Base-by-base conservation (phyloP, 768 basidiomycete genomes). In the Pulveroboletus sp. region DNA sequence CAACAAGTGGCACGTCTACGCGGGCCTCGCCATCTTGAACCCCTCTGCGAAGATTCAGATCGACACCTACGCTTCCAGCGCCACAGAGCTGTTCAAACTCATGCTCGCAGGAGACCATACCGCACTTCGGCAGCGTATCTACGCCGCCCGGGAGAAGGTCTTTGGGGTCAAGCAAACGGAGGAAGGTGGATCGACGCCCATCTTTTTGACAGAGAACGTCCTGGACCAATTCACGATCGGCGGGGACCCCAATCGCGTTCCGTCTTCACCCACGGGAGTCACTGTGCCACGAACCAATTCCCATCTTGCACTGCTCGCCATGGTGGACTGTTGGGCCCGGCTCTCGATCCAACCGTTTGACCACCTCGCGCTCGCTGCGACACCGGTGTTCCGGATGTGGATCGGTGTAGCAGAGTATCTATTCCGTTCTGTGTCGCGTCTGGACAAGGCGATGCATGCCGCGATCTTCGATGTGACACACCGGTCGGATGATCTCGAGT, bases 1-100 rank as follows among this genome's bases (percentile, higher is more conserved):
- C 37, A 96, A 93, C 68, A 87, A 93, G 53, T 99, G 93, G 93
- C 95, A 99, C 70, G 95, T 99, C 63, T 99, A 99, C 66, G 95
- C 95, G 13, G 95, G 96, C 2, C 80, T 99, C n/a, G 95, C 95
- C 1, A 91, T 98, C 64, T 80, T 99, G 54, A 98, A 99, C 68
- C 95, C 96, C 5, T 84, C 79, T 11, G 96, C 96, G 0, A 80
- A 80, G 35, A 67, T 76, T 2, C 95, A 97, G 65, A 97, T 99
- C 56, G 79, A 96, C 58, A 92, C 95, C 57, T 99, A 85, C 63
- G 85, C 95, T 4, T 79, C 80, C 50, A 87, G 85, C 60, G 82
- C 83, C 8, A 89, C 88, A 3, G 93, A 92, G 49, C 76, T 98
- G 24, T 98, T 93, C 78, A 98, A 97, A 68, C 77, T 99, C 63